These are phyloP conservation scores for Pichia sp. DNA, from an alignment of 1,139 yeast species.

Conservation along the genomic window DNA sequence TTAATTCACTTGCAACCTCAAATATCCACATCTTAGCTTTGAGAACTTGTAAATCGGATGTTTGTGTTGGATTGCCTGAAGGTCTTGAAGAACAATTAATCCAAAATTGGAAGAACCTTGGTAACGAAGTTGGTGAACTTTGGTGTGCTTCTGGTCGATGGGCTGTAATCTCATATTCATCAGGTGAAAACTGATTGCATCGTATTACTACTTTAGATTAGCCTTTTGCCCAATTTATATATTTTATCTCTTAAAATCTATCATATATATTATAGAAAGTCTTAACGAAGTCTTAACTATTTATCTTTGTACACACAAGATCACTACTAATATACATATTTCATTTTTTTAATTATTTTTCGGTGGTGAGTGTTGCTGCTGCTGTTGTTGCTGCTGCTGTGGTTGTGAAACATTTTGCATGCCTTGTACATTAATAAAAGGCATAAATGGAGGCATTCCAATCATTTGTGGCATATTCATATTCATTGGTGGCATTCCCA, in stretches of 20 bases:
- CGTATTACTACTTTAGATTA: not conserved
- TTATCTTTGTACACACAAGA: not conserved
- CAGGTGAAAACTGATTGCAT: conserved; percentile 24
- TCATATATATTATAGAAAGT: not conserved
- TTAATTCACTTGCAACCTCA: conserved; percentile 57
- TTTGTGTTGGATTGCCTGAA: conserved; percentile 73
- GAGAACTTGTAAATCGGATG: conserved; percentile 96
- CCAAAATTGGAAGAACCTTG: conserved; percentile 48
- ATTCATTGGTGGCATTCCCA: conserved; percentile 16
- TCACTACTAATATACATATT: not conserved
- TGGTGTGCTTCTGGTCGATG: conserved; percentile 92
- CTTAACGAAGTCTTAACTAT: not conserved
- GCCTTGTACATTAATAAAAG: conserved; percentile 13
- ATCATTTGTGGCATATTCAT: conserved; percentile 7
- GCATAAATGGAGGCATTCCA: conserved; percentile 15
- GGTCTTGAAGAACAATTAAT: conserved; percentile 69
- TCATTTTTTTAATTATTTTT: conserved; percentile 35
- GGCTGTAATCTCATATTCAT: conserved; percentile 69
- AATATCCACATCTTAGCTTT: conserved; percentile 64
- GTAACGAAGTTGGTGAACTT: conserved; percentile 58
- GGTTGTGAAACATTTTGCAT: not conserved
- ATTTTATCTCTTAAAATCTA: conserved; percentile 30
- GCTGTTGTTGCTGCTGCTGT: conserved; percentile 26
- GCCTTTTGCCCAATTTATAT: conserved; percentile 27
- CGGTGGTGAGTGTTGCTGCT: conserved; percentile 39